phyloP scores from a whole-genome alignment of 2,329 filamentous ascomycete species.

The Penicillium crustosum region DNA sequence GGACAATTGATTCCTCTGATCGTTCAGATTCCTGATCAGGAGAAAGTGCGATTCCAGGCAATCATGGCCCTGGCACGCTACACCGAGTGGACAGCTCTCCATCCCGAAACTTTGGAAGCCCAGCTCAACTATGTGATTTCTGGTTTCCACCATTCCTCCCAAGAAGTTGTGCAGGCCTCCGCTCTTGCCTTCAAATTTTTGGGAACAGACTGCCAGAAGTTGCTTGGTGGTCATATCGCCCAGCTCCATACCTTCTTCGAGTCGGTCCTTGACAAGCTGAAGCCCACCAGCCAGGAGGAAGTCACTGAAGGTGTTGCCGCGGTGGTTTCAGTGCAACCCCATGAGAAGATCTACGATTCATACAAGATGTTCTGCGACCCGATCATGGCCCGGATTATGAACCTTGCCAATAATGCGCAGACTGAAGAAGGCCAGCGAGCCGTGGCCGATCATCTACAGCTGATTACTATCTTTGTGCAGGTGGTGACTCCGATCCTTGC shows the following conservation, averaged over 20 bases:
- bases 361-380: constrained; percentile 94
- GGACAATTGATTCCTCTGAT: constrained; percentile 90
- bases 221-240: constrained; percentile 77
- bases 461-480: constrained; percentile 89
- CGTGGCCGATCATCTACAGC: constrained; percentile 88
- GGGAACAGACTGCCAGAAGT: constrained; percentile 87
- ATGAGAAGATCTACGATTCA: constrained; percentile 75
- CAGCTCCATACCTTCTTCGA: constrained; percentile 93
- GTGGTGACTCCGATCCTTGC: constrained; percentile 72
- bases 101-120: constrained; percentile 85
- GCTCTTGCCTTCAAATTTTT: constrained; percentile 96
- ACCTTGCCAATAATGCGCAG: constrained; percentile 79
- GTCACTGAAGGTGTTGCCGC: constrained; percentile 93
- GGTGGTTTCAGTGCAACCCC: constrained; percentile 82
- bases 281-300: constrained; percentile 86
- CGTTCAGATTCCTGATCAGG: constrained; percentile 89
- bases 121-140: constrained; percentile 96
- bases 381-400: constrained; percentile 79
- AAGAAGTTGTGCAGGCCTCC: constrained; percentile 86
- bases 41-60: constrained; percentile 97
- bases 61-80: constrained; percentile 97
- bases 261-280: constrained; percentile 80
- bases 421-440: constrained; percentile 81
- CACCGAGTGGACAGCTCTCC: constrained; percentile 94
- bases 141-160: constrained; percentile 83